phyloP scores from a whole-genome alignment of 164 flowering plant genomes.

The Umbellularia californica region DNA sequence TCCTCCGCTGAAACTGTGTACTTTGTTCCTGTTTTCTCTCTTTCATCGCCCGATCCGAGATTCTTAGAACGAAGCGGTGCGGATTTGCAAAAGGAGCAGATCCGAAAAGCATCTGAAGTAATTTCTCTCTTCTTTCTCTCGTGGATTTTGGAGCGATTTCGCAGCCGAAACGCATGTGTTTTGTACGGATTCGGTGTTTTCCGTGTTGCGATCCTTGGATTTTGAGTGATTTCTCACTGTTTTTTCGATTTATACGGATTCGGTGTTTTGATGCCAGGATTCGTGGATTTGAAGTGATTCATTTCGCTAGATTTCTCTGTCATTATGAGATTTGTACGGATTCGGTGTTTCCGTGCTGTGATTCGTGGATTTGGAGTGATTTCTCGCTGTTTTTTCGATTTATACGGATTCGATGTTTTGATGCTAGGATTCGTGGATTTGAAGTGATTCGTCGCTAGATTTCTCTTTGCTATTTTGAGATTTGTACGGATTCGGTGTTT shows the following conservation, averaged over 20 bases:
- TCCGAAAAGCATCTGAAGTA: background rate
- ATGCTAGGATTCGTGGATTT: background rate
- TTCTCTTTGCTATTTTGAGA: too few species aligned
- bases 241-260: background rate
- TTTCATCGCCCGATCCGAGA: background rate
- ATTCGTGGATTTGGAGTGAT: background rate
- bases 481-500: background rate
- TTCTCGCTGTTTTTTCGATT: too few species aligned
- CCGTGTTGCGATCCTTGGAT: background rate
- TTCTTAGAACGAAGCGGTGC: background rate
- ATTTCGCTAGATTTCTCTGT: too few species aligned
- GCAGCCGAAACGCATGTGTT: too few species aligned
- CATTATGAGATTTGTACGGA: background rate
- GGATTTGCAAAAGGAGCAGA: background rate
- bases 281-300: background rate
- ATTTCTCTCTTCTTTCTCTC: background rate
- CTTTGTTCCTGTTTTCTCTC: background rate
- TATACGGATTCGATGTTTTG: background rate
- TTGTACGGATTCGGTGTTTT: background rate
- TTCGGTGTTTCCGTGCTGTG: background rate
- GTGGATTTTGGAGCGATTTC: too few species aligned
- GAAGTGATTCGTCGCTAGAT: background rate
- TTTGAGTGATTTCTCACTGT: background rate
- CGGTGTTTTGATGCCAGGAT: background rate
- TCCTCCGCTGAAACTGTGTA: background rate